These are phyloP conservation scores for Vararia minispora DNA, from an alignment of 768 basidiomycete genomes.

Conservation along the genomic window DNA sequence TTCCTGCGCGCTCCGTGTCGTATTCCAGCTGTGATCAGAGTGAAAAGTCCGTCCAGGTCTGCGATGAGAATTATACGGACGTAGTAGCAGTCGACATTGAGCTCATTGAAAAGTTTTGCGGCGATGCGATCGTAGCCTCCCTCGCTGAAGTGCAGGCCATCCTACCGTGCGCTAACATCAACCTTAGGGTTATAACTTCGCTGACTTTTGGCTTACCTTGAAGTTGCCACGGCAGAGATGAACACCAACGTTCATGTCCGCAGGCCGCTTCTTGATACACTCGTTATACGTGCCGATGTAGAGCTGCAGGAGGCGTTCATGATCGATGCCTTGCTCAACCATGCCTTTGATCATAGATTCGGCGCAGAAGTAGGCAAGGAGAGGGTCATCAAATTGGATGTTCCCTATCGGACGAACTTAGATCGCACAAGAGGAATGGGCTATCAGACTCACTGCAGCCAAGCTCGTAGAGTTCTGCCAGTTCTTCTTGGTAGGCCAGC, in stretches of 20 bases:
- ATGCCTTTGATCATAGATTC: constrained; percentile 44
- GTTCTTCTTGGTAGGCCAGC: constrained; percentile 34
- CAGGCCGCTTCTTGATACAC: constrained; percentile 39
- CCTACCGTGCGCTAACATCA: constrained; percentile 16
- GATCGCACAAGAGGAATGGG: background rate
- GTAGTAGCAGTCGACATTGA: constrained; percentile 45
- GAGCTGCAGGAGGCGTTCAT: constrained; percentile 52
- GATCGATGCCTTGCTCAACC: constrained; percentile 48
- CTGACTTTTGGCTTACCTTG: constrained; percentile 10
- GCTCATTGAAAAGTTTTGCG: constrained; percentile 41
- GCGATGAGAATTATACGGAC: constrained; percentile 14
- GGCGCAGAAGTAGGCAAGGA: constrained; percentile 54
- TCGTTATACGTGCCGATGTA: constrained; percentile 54
- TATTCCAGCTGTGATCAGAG: constrained; percentile 40
- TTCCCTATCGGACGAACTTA: constrained; percentile 16
- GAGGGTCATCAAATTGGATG: constrained; percentile 36
- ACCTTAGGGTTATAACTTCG: no score
- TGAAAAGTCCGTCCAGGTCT: background rate
- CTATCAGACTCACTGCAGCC: constrained; percentile 21
- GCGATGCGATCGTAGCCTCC: constrained; percentile 49
- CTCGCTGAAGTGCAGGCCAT: constrained; percentile 44
- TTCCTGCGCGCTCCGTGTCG: constrained; percentile 52
- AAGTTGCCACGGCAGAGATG: constrained; percentile 47
- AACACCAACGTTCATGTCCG: constrained; percentile 41
- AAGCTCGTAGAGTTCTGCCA: constrained; percentile 31